phyloP scores from a whole-genome alignment of 2,329 filamentous ascomycete genomes.

The Fusarium papillatum region DNA sequence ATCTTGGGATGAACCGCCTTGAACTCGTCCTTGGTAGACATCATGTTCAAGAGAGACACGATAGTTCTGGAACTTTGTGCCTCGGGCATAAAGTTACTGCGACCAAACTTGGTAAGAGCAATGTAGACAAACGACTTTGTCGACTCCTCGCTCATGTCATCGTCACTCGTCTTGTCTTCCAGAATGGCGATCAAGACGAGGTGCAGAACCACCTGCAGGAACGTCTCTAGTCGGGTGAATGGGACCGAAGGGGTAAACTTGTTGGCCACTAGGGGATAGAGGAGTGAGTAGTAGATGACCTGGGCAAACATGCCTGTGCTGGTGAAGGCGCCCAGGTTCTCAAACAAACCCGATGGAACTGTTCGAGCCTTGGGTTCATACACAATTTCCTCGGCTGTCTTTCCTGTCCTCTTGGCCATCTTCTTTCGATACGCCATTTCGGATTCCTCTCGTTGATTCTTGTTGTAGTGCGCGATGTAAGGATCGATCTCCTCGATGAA shows the following conservation, averaged over 20 bases:
- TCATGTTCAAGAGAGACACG: slow-evolving; percentile 72
- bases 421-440: slow-evolving; percentile 90
- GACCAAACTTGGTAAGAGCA: slow-evolving; percentile 74
- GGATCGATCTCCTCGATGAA: slow-evolving; percentile 93
- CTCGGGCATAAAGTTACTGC: slow-evolving; percentile 71
- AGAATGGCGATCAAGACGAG: slow-evolving; percentile 87
- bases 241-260: slow-evolving; percentile 81
- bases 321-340: slow-evolving; percentile 83
- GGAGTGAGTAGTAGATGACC: slow-evolving; percentile 88
- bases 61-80: slow-evolving; percentile 72
- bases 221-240: slow-evolving; percentile 87
- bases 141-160: slow-evolving; percentile 60
- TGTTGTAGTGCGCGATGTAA: slow-evolving; percentile 95
- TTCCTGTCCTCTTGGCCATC: slow-evolving; percentile 89
- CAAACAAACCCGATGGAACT: slow-evolving; percentile 84
- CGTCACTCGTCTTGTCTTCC: slow-evolving; percentile 79
- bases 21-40: slow-evolving; percentile 79
- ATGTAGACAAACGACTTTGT: slow-evolving; percentile 79
- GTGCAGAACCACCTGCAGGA: slow-evolving; percentile 92
- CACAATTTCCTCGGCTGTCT: slow-evolving; percentile 85
- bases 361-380: slow-evolving; percentile 88
- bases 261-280: slow-evolving; percentile 81
- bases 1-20: slow-evolving; percentile 90
- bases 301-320: slow-evolving; percentile 89
- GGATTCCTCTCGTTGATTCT: slow-evolving; percentile 96